Evolutionary conservation across 495 filamentous ascomycete genomes (phyloP).

Genomic region (Podospora australis): DNA sequence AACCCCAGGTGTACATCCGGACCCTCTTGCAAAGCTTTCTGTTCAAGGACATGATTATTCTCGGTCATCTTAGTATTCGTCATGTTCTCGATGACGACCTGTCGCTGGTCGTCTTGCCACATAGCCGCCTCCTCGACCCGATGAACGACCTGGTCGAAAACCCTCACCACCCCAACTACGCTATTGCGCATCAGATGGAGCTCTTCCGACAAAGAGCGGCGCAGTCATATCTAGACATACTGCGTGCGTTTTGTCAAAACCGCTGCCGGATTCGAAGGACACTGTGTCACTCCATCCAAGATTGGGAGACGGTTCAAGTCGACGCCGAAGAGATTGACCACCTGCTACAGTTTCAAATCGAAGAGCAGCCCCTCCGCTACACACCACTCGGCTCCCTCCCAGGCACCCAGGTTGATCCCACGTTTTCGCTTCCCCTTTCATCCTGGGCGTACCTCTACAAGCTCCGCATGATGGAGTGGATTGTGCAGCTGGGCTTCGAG

Average conservation of each 20-base stretch:
- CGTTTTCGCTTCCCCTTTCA: slow-evolving; percentile 61
- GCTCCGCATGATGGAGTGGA: slow-evolving; percentile 75
- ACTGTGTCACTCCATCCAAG: slow-evolving; percentile 69
- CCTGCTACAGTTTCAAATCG: slow-evolving; percentile 56
- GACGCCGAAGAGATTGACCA: slow-evolving; percentile 77
- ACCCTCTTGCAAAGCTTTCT: slow-evolving; percentile 72
- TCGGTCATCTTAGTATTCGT: slow-evolving; percentile 60
- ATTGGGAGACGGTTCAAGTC: slow-evolving; percentile 79
- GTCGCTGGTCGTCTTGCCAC: slow-evolving; percentile 65
- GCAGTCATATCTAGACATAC: slow-evolving; percentile 73
- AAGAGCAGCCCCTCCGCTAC: slow-evolving; percentile 51
- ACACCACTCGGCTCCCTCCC: too few species aligned
- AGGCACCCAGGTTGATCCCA: slow-evolving; percentile 24
- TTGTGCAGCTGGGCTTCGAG: slow-evolving; percentile 93
- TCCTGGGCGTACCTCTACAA: slow-evolving; percentile 90
- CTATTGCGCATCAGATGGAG: slow-evolving; percentile 72
- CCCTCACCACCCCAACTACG: slow-evolving; percentile 68
- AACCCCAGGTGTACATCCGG: slow-evolving; percentile 78
- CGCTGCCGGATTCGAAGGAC: slow-evolving; percentile 78
- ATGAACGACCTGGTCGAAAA: slow-evolving; percentile 68
- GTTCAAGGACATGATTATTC: slow-evolving; percentile 60
- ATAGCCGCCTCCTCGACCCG: slow-evolving; percentile 62
- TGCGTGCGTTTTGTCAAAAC: slow-evolving; percentile 81
- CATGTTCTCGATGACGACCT: slow-evolving; percentile 76
- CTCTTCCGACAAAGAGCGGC: slow-evolving; percentile 68